Evolutionary conservation across 1,284 basidiomycete genomes (phyloP), one percentile per base, ranked within the genome.

Genomic region (Ustilago lituana): DNA sequence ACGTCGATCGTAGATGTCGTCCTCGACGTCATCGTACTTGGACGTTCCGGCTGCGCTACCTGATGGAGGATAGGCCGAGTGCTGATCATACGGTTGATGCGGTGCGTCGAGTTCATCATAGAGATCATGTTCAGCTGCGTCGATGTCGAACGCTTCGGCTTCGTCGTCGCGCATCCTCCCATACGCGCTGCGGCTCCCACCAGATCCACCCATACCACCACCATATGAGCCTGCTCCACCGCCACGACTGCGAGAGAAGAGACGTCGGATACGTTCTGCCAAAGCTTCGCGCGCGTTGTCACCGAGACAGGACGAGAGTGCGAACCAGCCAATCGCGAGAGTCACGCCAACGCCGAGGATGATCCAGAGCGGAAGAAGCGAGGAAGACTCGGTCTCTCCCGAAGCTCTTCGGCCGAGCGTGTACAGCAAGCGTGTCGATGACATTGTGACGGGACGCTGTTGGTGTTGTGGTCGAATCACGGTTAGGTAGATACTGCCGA

Each of bases 81-180:
- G 52, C 10, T 59, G 56, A 22, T 60, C 48, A 27, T 66, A 56
- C 10, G 52, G 63, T 31, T 66, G 63, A 9, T 70, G 51, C 11
- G 44, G 55, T 9, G 49, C 35, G 19, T 70, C 61, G 37, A 60
- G 23, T 15, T 70, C 67, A 32, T 65, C 67, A 33, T 71, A 71
- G 7, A 71, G 51, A 19, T 66, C 68, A 26, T 62, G 52, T 20
- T 71, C 68, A 12, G 63, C 68, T 4, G 63, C 59, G 53, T 58
- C 57, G 55, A 63, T 61, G 38, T 71, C 68, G 36, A 71, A 71
- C 0, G 68, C 68, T 47, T 71, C 68, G 11, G 39, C 47, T 22
- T 71, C 68, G 32, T 70, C 67, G 45, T 71, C 62, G 29, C 62
- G 62, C 62, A 70, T 70, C 38, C 67, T 60, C 5, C 67, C 67